Conservation (phyloP, 1,139 yeast genomes). For the Suhomyces chickasaworum region DNA sequence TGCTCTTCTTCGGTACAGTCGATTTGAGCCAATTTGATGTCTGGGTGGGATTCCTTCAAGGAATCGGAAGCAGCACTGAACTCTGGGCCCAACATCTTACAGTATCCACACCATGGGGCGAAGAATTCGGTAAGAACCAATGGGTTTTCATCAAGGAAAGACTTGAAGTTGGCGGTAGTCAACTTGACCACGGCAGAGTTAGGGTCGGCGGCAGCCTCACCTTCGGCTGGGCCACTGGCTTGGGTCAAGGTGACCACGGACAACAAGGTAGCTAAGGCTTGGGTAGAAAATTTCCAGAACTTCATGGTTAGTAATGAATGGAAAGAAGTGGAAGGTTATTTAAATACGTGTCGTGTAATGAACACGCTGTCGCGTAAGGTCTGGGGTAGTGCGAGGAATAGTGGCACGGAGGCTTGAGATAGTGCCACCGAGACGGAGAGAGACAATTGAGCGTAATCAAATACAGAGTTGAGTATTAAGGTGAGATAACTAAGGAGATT, state of each 20-base stretch:
- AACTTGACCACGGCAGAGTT: constrained; percentile 89
- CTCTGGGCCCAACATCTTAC: constrained; percentile 93
- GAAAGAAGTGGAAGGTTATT: neutral
- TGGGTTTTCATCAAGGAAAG: constrained; percentile 69
- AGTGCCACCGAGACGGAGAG: too few relatives aligned
- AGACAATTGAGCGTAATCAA: too few relatives aligned
- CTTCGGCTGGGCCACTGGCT: constrained; percentile 48
- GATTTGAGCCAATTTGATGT: constrained; percentile 82
- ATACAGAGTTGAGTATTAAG: too few relatives aligned
- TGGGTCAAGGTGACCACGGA: constrained; percentile 36
- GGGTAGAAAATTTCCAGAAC: constrained; percentile 44
- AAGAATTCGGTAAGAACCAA: constrained; percentile 91
- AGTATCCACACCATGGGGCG: constrained; percentile 99
- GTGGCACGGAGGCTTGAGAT: constrained; percentile 1
- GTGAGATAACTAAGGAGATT: too few relatives aligned
- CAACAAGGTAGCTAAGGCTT: constrained; percentile 41
- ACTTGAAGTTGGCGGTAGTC: constrained; percentile 58
- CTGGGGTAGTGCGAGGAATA: neutral
- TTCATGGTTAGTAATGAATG: constrained; percentile 30
- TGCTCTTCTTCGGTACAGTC: constrained; percentile 90
- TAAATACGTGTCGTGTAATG: constrained; percentile 9
- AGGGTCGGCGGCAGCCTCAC: constrained; percentile 72
- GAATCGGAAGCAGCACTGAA: constrained; percentile 80
- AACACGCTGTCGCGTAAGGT: constrained; percentile 17
- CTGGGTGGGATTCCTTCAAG: constrained; percentile 57